Evolutionary conservation across 352 stramenopile genomes (phyloP).

Genomic region (Phytopythium delawarense): DNA sequence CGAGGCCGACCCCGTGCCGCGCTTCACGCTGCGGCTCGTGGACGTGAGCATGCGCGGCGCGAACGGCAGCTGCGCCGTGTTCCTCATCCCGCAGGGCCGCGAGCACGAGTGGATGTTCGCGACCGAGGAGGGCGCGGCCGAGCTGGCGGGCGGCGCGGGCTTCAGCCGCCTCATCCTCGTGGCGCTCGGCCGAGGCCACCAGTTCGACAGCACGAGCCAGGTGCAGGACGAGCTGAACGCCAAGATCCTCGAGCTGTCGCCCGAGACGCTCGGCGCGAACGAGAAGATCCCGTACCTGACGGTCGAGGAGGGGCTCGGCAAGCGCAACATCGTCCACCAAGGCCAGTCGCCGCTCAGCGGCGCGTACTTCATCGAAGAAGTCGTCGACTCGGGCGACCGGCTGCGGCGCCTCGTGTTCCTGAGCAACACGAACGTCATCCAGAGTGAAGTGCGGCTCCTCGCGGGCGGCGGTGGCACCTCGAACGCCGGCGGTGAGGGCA

Average conservation of each 20-base stretch:
- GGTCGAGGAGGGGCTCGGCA: constrained; percentile 54
- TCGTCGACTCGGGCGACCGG: constrained; percentile 38
- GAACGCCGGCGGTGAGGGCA: constrained; percentile 31
- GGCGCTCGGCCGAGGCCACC: constrained; percentile 50
- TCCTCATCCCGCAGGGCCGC: constrained; percentile 73
- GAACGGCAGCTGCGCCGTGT: constrained; percentile 60
- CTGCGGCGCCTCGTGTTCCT: constrained; percentile 72
- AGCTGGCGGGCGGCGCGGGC: constrained; percentile 53
- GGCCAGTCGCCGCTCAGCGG: constrained; percentile 48
- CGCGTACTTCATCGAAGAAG: constrained; percentile 70
- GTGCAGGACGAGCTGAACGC: constrained; percentile 72
- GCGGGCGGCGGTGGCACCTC: constrained; percentile 3
- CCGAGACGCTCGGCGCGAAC: constrained; percentile 31
- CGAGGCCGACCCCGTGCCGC: constrained; percentile 30
- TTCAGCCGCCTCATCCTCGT: constrained; percentile 78
- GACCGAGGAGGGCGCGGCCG: constrained; percentile 54
- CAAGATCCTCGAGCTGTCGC: constrained; percentile 59
- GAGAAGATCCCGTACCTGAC: constrained; percentile 75
- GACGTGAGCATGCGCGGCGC: constrained; percentile 40
- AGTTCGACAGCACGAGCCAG: constrained; percentile 54
- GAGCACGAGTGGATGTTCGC: constrained; percentile 84
- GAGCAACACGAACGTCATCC: constrained; percentile 67
- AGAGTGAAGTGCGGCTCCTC: constrained; percentile 65
- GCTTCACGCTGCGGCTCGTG: constrained; percentile 57
- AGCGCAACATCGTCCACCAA: constrained; percentile 51